Evolutionary conservation across 169 alveolate species (phyloP), one percentile per base, ranked within the genome.

Genomic region (Eimeria falciformis): DNA sequence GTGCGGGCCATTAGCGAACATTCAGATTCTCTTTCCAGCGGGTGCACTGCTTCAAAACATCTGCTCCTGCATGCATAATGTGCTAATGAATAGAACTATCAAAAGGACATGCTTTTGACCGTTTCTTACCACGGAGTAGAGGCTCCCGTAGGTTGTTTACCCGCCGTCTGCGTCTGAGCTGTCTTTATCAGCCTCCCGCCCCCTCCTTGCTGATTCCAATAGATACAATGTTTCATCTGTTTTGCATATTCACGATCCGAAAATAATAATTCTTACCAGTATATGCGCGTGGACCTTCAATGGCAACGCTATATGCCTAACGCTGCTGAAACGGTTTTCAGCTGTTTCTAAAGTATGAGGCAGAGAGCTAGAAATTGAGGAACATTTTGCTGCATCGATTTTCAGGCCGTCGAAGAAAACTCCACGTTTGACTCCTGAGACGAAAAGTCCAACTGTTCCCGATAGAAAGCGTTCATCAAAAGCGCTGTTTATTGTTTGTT

Each of bases 371-470:
- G 93, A 85, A 68, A 90, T 78, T 27, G 82, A 79, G 75, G 91
- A 86, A 84, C 96, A 94, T 7, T 93, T 50, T 23, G 90, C 93
- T 9, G 96, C 95, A n/a, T 82, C 73, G 47, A 94, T 40, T 68
- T 88, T 68, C 45, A 93, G 14, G 79, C 73, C 84, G 58, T 94
- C 96, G 62, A 94, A 94, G 88, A 90, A 93, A 23, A 94, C 95
- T 21, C 96, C 96, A 1, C 94, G 94, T 23, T 75, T 88, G 56
- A 93, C 94, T 23, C 96, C 96, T 23, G 94, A 92, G 21, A 91
- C 77, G 62, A 77, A 91, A 65, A 94, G 84, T 0, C 94, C 96
- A 45, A 93, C 78, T n/a, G 96, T 75, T n/a, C 96, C 96, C 66
- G 95, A 93, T 33, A 94, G 88, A 53, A 94, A 77, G 6, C 94